Percentiles rank a stretch among this genome's conserved stretches.
These are phyloP conservation scores for Telfairia occidentalis DNA, from an alignment of 331 rosid genomes.

Conservation along the genomic window DNA sequence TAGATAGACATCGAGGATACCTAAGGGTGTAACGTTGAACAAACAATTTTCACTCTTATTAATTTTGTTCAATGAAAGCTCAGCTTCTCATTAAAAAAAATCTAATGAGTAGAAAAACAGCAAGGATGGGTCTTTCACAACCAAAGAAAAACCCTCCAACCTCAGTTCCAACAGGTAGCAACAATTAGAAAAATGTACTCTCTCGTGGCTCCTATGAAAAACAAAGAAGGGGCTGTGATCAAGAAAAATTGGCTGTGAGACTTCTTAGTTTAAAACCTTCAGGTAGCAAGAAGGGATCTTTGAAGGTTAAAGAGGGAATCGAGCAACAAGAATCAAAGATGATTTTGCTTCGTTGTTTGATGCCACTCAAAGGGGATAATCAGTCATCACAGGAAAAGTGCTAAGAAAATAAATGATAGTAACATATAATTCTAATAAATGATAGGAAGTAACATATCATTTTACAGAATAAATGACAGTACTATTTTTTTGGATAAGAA, in stretches of 20 bases:
- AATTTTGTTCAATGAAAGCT: too few relatives aligned
- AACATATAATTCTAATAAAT: neutral
- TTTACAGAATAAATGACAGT: neutral
- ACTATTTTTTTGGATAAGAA: too few relatives aligned
- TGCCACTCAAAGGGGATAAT: neutral
- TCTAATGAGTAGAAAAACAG: neutral
- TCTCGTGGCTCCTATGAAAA: neutral
- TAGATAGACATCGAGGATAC: neutral
- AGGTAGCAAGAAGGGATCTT: neutral
- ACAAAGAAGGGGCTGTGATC: neutral
- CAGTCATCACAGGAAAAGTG: neutral
- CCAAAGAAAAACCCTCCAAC: neutral
- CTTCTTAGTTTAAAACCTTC: neutral
- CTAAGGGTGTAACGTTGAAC: too few relatives aligned
- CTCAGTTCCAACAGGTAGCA: neutral
- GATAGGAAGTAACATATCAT: neutral
- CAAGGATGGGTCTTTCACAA: neutral
- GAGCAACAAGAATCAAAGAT: neutral
- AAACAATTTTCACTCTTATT: neutral
- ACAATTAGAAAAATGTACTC: neutral
- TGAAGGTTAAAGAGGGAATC: neutral
- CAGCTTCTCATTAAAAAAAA: too few relatives aligned
- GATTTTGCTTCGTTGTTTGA: neutral
- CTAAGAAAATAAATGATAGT: neutral
- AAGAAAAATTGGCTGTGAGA: neutral